Evolutionary conservation across 306 rosid genomes (phyloP), one percentile per base, ranked within the genome.

Genomic region (Dryas drummondii): DNA sequence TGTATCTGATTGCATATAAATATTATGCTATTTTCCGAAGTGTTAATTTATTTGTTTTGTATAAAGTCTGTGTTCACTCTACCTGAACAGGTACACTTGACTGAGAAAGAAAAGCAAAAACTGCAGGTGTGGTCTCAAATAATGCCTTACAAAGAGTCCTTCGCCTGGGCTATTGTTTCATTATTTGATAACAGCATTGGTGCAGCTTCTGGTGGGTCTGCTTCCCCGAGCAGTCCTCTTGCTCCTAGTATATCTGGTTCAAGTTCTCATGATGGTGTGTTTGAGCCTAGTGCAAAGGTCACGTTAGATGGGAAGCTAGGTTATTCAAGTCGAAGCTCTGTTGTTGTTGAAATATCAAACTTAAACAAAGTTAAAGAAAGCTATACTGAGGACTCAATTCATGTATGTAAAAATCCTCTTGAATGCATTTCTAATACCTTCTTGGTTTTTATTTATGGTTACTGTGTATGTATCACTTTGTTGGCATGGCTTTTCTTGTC

Each of bases 121-220:
- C 87, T 94, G 88, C 97, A 92, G 97, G 97, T 94, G 91, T 94
- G 99, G 99, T 92, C 99, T 87, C 93, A 92, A 82, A 82, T 94
- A 88, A 92, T 94, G 99, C 99, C 99, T 80, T 92, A 86, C 93
- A 88, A 87, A 92, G 99, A 94, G 88, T 89, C 97, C 86, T 94
- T 94, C 46, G 86, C 97, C 71, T 94, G 99, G 99, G 87, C 99
- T 74, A 78, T 94, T 48, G 99, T 94, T 82, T 89, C 99, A 48
- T 80, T 94, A 85, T 94, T 94, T 90, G 99, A 94, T 83, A 87
- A 92, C 90, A 92, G 89, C 90, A 76, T 85, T 80, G 93, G 96
- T 81, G 92, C 97, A 85, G 89, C 93, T 80, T 88, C 99, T 53
- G 99, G 82, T 78, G 99, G 99, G 84, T 87, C 99, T 90, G 99